Evolutionary conservation across 2,329 filamentous ascomycete genomes (phyloP), one percentile per base, ranked within the genome.

Genomic region (Botrytis galanthina): DNA sequence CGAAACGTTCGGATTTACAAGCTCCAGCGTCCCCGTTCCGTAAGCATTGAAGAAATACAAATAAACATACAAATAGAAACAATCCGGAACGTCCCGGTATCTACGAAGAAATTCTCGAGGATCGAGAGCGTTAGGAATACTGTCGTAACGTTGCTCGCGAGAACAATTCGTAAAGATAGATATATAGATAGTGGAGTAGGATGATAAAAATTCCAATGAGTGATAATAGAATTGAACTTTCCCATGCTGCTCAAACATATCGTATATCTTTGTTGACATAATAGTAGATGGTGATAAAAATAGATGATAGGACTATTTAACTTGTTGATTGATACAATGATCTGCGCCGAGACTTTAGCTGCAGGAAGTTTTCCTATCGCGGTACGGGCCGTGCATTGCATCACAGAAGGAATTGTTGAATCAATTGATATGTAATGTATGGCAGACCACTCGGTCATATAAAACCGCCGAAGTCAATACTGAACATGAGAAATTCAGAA

Each of bases 321-420:
- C 51, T 67, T 29, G 14, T 42, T 39, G 35, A 39, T 57, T 57
- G 35, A 57, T 42, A 57, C n/a, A 32, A 59, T 29, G 16, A 42
- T 42, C 48, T 57, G 66, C 35, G 66, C 66, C 66, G 18, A 42
- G 66, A 57, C 48, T 57, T 69, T 57, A 57, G 48, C 66, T 69
- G 48, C 66, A 69, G 66, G 35, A 57, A 42, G 66, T 44, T 69
- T 63, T 69, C 66, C 66, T 69, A 69, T 69, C 48, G 48, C 66
- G 66, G 66, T 44, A 69, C 66, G 66, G 66, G 66, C 66, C 66
- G 66, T 69, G 66, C 66, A 69, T 69, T 69, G 48, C 66, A 68
- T 68, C 54, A 26, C 66, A 57, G 32, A 42, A 9, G n/a, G 48
- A 42, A 69, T 32, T 42, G 66, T 69, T 69, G 26, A 51, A 68